Base-by-base conservation (phyloP, 768 basidiomycete species). In the Termitomyces sp. region DNA sequence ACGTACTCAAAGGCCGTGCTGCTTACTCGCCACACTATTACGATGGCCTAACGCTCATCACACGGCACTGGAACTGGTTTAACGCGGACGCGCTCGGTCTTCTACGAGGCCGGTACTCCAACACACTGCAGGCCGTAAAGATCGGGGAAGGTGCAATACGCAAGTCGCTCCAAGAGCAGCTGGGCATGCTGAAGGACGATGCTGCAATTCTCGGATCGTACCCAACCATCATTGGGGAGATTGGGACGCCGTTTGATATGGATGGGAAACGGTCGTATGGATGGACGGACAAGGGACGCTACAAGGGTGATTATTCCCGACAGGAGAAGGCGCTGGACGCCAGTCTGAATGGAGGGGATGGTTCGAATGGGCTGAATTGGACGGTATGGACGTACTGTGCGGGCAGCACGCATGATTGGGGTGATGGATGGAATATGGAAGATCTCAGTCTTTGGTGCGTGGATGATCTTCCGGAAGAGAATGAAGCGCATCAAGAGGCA, bases 361-460 rank as follows among this genome's bases (percentile, higher is more conserved):
- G 91, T 0, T 66, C 70, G 10, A 92, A 92, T 60, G 78, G 69
- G 35, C 68, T 95, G 56, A 91, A 78, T 62, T 96, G 83, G 68
- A 93, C 93, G 45, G 72, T 92, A 9, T 97, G 94, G 94, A 89
- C 85, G 34, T 97, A 95, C 66, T 87, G 88, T 56, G 75, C 88
- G 0, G 90, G 96, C 62, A 86, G 85, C 64, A 77, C 76, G 24
- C 92, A 98, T 65, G 74, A 81, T 65, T 97, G 90, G 91, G 93
- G 96, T 14, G 96, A 99, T 70, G 86, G 86, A 1, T 99, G 95
- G 96, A 95, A 98, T 68, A 82, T 90, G 71, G 96, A 99, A 72
- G 96, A 98, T 71, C 68, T 98, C 56, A 93, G 90, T 60, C 58
- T 98, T 14, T 98, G 90, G 90, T 87, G 86, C 61, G 60, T 69